Base-by-base conservation (phyloP, 108 stramenopile genomes). In the Aurantiochytrium sp. region DNA sequence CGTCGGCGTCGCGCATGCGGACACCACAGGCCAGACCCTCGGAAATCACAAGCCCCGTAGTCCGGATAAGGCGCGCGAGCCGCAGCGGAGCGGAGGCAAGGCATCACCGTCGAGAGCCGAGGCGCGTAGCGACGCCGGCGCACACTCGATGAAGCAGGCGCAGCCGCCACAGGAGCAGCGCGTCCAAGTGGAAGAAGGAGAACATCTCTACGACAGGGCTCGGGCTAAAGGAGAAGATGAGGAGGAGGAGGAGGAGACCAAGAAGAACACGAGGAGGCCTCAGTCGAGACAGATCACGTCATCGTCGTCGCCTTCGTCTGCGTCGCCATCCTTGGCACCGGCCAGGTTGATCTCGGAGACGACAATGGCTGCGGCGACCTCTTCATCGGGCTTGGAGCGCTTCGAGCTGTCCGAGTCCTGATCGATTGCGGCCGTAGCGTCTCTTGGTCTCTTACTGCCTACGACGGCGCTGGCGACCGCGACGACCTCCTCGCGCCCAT, bases 381-480 rank as follows among this genome's bases (percentile, higher is more conserved):
- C 73, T 6, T 81, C 73, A 81, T 81, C 73, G 6, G 73, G 6
- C 39, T 81, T 81, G 2, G 73, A 81, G 17, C 73, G 73, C 45
- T 81, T 81, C 12, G 73, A 81, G 45, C 39, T 24, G 10, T 81
- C 45, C 24, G 73, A 81, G 8, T 27, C 73, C 12, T 81, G 73
- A 24, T 81, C 73, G 12, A n/a, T 81, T 48, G 10, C 12, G 10
- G 2, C 30, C 73, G 1, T 30, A 6, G 68, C 73, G 36, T 81
- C 30, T 42, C 73, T 48, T 81, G 73, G 39, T 1, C 39, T 37
- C 2, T 48, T 41, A 17, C 15, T 17, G 32, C 34, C 24, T 27
- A 34, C 34, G 59, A 65, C 34, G 8, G 59, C 24, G 19, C 59
- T 65, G 24, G 59, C 59, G 15, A 65, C 73, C 6, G 45, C 73